Percentiles rank a stretch among this genome's conserved stretches.
phyloP scores from a whole-genome alignment of 345 rosid species.

The Populus tremula region DNA sequence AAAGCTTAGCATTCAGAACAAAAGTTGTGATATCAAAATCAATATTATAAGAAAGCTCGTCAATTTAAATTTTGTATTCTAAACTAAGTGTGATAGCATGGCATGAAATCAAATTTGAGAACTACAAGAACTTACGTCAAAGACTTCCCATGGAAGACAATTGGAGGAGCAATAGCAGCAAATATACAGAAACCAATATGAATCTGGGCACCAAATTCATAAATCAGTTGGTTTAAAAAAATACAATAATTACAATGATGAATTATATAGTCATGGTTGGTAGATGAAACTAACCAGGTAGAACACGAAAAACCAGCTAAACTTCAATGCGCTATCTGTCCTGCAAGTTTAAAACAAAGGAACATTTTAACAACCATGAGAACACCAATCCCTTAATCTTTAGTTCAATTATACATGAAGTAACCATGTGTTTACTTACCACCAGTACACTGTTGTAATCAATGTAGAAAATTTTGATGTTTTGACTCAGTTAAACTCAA shows the following conservation, averaged over 20 bases:
- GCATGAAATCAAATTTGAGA: neutral
- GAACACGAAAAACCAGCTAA: conserved; percentile 92
- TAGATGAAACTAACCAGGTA: conserved; percentile 67
- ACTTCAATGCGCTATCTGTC: conserved; percentile 96
- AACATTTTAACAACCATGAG: conserved; percentile 5
- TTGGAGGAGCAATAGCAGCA: conserved; percentile 98
- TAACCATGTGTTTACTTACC: neutral
- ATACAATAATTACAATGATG: neutral
- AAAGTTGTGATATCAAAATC: neutral
- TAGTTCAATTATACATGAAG: neutral
- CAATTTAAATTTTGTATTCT: neutral
- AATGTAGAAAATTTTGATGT: neutral
- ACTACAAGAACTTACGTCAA: conserved; percentile 74
- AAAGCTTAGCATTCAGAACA: neutral
- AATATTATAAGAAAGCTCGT: neutral
- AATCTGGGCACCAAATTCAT: conserved; percentile 48
- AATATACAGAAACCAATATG: conserved; percentile 90
- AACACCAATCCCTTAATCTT: neutral
- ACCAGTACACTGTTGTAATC: neutral
- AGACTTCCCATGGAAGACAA: conserved; percentile 93
- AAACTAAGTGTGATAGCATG: neutral
- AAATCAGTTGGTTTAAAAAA: conserved; percentile 1
- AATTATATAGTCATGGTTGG: neutral
- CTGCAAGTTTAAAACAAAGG: conserved; percentile 47
- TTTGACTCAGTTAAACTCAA: neutral